phyloP scores from a whole-genome alignment of 2,329 filamentous ascomycete genomes.

The Botrytis deweyae region DNA sequence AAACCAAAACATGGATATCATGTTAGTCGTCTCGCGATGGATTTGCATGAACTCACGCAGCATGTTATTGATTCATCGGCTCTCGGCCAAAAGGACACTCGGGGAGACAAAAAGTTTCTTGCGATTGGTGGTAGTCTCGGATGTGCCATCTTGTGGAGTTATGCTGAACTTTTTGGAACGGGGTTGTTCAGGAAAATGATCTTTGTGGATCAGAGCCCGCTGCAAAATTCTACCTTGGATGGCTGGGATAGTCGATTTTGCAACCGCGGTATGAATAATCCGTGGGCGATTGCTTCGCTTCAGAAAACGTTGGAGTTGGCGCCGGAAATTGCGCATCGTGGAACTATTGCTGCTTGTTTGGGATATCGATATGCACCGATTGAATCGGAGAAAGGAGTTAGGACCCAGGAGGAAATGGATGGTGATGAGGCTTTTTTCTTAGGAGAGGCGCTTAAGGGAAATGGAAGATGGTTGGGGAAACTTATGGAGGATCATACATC shows the following conservation, averaged over 20 bases:
- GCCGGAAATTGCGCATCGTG: constrained; percentile 33
- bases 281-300: constrained; percentile 32
- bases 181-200: constrained; percentile 34
- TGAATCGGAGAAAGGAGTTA: constrained; percentile 20
- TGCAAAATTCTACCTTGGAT: constrained; percentile 35
- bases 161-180: constrained; percentile 38
- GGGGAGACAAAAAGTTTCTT: constrained; percentile 20
- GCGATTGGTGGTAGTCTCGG: constrained; percentile 38
- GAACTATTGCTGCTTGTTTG: constrained; percentile 37
- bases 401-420: background rate
- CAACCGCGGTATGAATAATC: constrained; percentile 38
- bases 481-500: constrained; percentile 40
- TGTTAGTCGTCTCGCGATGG: constrained; percentile 37
- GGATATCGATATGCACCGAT: constrained; percentile 34
- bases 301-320: constrained; percentile 32
- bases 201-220: constrained; percentile 39
- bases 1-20: constrained; percentile 37
- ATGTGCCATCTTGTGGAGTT: constrained; percentile 38
- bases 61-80: constrained; percentile 20
- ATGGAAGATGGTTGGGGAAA: constrained; percentile 36
- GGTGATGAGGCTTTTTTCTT: constrained; percentile 38
- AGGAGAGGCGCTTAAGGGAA: constrained; percentile 34
- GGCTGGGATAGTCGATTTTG: constrained; percentile 36
- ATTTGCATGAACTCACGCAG: constrained; percentile 34
- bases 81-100: background rate